phyloP scores from a whole-genome alignment of 2,329 filamentous ascomycete genomes.

The Zarea fungicola region DNA sequence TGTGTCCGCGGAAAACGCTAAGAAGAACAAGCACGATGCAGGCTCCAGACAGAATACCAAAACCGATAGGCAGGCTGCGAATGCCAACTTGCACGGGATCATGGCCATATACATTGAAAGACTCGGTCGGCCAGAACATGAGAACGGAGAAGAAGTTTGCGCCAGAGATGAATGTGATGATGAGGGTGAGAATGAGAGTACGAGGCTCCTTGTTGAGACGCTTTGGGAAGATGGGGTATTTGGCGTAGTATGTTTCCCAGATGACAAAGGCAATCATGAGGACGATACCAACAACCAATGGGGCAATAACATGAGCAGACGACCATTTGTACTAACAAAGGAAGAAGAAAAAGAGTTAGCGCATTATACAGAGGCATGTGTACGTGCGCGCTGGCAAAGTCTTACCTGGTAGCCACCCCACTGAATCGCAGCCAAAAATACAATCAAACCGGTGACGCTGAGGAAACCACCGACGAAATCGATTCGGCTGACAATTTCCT shows the following conservation, averaged over 20 bases:
- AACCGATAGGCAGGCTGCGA: conserved; percentile 58
- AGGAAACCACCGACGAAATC: conserved; percentile 48
- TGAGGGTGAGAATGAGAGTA: conserved; percentile 45
- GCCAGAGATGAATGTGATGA: conserved; percentile 56
- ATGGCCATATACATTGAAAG: conserved; percentile 61
- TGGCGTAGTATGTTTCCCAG: conserved; percentile 32
- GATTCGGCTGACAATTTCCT: conserved; percentile 38
- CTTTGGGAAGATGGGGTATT: conserved; percentile 39
- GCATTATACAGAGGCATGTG: neutral
- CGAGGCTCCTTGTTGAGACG: conserved; percentile 22
- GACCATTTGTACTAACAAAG: conserved; percentile 28
- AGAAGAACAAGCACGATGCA: conserved; percentile 54
- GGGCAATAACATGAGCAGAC: conserved; percentile 32
- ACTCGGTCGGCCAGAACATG: conserved; percentile 59
- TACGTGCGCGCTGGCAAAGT: neutral
- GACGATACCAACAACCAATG: conserved; percentile 35
- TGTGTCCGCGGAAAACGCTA: conserved; percentile 51
- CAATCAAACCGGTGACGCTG: conserved; percentile 42
- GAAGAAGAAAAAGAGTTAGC: no score
- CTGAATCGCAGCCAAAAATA: conserved; percentile 45
- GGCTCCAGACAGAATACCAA: conserved; percentile 58
- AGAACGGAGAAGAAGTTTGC: conserved; percentile 53
- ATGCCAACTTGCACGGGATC: conserved; percentile 60
- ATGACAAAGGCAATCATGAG: conserved; percentile 31
- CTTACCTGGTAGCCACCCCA: conserved; percentile 32